phyloP scores from a whole-genome alignment of 2,329 filamentous ascomycete genomes.

The Septoria petroselini region DNA sequence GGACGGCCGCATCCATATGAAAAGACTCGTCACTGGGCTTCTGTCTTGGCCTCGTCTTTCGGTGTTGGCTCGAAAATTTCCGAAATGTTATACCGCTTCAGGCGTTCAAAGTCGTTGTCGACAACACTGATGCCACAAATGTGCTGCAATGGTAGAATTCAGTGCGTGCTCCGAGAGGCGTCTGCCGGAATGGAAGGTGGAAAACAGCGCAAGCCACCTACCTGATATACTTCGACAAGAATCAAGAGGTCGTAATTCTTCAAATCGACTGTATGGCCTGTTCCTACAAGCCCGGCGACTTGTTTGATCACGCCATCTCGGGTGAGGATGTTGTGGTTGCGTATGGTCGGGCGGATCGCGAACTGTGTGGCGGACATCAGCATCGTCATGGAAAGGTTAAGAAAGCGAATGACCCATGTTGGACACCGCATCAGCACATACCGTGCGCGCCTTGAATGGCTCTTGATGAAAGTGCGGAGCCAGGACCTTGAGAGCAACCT shows the following conservation, averaged over 20 bases:
- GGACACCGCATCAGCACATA: no score
- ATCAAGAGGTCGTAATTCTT: slow-evolving; percentile 73
- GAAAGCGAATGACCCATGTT: no score
- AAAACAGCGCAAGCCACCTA: slow-evolving; percentile 42
- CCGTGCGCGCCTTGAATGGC: slow-evolving; percentile 52
- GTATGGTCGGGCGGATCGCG: slow-evolving; percentile 75
- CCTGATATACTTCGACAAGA: slow-evolving; percentile 76
- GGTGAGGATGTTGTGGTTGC: slow-evolving; percentile 67
- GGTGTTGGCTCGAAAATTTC: slow-evolving; percentile 62
- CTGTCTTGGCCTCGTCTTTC: slow-evolving; percentile 28
- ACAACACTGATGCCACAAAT: slow-evolving; percentile 78
- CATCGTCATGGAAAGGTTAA: not conserved
- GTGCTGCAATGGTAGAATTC: slow-evolving; percentile 49
- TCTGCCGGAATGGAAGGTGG: slow-evolving; percentile 1
- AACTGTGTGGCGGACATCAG: slow-evolving; percentile 53
- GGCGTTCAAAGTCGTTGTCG: slow-evolving; percentile 66
- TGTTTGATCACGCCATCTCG: slow-evolving; percentile 68
- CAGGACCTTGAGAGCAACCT: slow-evolving; percentile 62
- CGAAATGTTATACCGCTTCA: slow-evolving; percentile 75
- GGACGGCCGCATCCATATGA: no score
- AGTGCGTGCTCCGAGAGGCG: slow-evolving; percentile 1
- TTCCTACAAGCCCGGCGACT: slow-evolving; percentile 63
- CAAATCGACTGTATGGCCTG: slow-evolving; percentile 73
- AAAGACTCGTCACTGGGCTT: slow-evolving; percentile 4
- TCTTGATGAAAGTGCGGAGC: slow-evolving; percentile 59